These are phyloP conservation scores for Oxyria digyna DNA, from an alignment of 148 eudicot genomes.

Conservation along the genomic window DNA sequence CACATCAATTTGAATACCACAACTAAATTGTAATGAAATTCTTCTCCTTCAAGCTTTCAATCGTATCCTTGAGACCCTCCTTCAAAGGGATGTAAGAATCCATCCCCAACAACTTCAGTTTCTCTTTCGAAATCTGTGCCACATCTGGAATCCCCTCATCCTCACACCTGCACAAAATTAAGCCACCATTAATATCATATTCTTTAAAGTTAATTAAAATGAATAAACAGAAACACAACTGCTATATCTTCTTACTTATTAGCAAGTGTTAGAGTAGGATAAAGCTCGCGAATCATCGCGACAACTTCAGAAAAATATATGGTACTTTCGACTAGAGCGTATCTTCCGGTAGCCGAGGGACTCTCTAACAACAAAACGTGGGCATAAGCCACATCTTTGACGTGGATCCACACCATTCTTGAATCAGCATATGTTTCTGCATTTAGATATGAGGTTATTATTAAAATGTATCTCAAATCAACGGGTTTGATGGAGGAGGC, in stretches of 20 bases:
- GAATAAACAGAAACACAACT: too few species aligned
- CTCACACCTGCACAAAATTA: constrained; percentile 64
- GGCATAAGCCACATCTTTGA: constrained; percentile 50
- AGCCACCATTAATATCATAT: too few species aligned
- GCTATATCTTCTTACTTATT: constrained; percentile 65
- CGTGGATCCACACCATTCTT: constrained; percentile 39
- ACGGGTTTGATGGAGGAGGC: constrained; percentile 5
- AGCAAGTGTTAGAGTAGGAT: constrained; percentile 49
- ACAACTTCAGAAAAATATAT: constrained; percentile 39
- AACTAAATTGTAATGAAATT: constrained; percentile 22
- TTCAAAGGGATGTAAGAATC: constrained; percentile 35
- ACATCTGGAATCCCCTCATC: constrained; percentile 36
- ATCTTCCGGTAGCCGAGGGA: constrained; percentile 53
- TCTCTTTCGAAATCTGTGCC: constrained; percentile 34
- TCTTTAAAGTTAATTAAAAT: too few species aligned
- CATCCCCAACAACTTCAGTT: constrained; percentile 31
- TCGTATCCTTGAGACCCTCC: constrained; percentile 50
- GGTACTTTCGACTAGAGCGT: constrained; percentile 31
- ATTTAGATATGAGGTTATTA: constrained; percentile 17
- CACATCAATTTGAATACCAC: not conserved
- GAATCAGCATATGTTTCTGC: constrained; percentile 28
- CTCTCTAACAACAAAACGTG: constrained; percentile 45
- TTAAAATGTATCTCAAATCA: too few species aligned
- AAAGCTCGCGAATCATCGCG: constrained; percentile 36
- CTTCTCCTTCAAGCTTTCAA: constrained; percentile 64